Conservation (phyloP, 1,284 basidiomycete genomes). For the Microbotryum intermedium region DNA sequence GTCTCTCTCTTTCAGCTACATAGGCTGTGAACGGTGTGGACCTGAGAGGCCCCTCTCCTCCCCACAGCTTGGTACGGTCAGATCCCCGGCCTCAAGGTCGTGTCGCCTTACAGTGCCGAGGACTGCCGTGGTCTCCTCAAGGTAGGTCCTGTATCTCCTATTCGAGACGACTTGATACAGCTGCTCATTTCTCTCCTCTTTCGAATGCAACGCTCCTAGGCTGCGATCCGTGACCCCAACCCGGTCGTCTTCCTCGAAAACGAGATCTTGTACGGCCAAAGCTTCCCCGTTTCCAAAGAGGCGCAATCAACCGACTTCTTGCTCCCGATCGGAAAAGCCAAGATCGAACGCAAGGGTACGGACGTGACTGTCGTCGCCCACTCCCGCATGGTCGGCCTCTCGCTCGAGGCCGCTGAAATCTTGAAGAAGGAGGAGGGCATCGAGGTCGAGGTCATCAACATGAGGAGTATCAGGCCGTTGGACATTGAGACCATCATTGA, state of each 20-base stretch:
- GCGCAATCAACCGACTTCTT: conserved; percentile 87
- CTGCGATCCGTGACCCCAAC: conserved; percentile 96
- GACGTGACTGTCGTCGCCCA: conserved; percentile 96
- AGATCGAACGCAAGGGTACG: conserved; percentile 84
- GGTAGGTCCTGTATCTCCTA: conserved; percentile 44
- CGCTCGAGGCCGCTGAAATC: conserved; percentile 82
- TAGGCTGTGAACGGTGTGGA: neutral
- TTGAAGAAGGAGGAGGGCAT: conserved; percentile 88
- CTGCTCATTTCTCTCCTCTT: neutral
- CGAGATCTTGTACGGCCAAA: conserved; percentile 95
- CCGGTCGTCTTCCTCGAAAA: conserved; percentile 98
- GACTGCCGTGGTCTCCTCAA: conserved; percentile 98
- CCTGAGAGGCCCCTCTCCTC: neutral
- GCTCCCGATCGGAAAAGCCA: conserved; percentile 94
- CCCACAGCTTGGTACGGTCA: conserved; percentile 92
- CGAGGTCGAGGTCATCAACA: conserved; percentile 96
- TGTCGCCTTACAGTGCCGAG: conserved; percentile 93
- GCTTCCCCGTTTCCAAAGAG: conserved; percentile 90
- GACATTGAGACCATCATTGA: conserved; percentile 94
- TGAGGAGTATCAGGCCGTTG: conserved; percentile 86
- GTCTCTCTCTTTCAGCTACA: conserved; percentile 17
- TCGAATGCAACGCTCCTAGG: conserved; percentile 42
- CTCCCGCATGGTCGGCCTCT: conserved; percentile 90
- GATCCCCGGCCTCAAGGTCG: conserved; percentile 92
- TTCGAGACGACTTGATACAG: too few species aligned